Conservation (phyloP, 1,284 basidiomycete genomes). For the Xerocomus nothofagi region DNA sequence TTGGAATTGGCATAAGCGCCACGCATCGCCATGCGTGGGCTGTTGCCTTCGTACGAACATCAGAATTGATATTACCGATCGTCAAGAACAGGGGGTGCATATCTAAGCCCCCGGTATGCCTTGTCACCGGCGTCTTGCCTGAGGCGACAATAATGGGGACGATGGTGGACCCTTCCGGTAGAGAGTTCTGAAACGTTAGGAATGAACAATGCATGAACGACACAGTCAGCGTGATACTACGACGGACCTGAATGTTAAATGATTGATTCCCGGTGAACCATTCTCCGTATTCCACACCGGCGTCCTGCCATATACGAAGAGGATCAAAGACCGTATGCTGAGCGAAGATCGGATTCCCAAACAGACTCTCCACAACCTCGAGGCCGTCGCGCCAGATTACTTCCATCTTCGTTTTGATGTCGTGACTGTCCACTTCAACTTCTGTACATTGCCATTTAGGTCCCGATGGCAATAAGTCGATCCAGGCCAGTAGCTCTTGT, state of each 20-base stretch:
- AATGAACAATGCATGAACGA: too few species aligned
- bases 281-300: too few species aligned
- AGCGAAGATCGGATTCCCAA: too few species aligned
- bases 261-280: too few species aligned
- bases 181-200: neutral
- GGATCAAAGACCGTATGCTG: too few species aligned
- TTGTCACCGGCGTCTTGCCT: conserved; percentile 6
- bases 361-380: too few species aligned
- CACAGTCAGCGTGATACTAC: too few species aligned
- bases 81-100: conserved; percentile 11
- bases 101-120: conserved; percentile 1
- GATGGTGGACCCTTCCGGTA: conserved; percentile 2
- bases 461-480: neutral
- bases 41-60: conserved; percentile 4
- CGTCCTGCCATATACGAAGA: too few species aligned
- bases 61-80: conserved; percentile 1
- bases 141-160: conserved; percentile 6
- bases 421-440: too few species aligned
- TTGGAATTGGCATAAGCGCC: neutral
- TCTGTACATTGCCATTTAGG: neutral
- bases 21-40: conserved; percentile 7
- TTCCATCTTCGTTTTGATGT: too few species aligned
- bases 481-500: neutral
- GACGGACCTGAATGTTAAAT: too few species aligned
- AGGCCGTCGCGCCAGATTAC: too few species aligned